Base-by-base conservation (phyloP, 768 basidiomycete genomes). In the Phylloporus sp. region DNA sequence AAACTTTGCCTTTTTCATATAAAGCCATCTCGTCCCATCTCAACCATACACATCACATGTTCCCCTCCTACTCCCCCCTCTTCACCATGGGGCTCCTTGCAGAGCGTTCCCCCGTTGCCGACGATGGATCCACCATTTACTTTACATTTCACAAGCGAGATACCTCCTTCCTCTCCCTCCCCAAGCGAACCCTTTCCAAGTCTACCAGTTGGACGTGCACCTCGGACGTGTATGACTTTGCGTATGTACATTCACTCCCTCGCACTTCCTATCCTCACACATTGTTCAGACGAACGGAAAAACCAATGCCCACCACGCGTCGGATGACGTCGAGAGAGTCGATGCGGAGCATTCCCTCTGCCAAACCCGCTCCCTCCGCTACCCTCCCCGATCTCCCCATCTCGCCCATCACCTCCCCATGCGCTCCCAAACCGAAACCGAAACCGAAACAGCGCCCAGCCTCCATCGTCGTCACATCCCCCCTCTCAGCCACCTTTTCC, bases 101-200 rank as follows among this genome's bases (percentile, higher is more conserved):
- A 13, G 72, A 73, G 49, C 38, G 38, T 3, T 48, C 55, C 15
- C 26, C 52, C 26, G 28, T 63, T 18, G 20, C 20, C 6, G 65
- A 66, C 45, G 61, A 65, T 3, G 62, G 67, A 5, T 74, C 76
- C 5, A 65, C 76, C 11, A 73, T 79, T 60, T 79, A 79, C 61
- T 74, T 78, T 51, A 78, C 79, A 2, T 62, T 79, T 38, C 72
- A 74, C 34, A 70, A 69, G 46, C 71, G 75, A 28, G 73, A 76
- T 60, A 54, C 65, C 36, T 86, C 85, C 3, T 86, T 86, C 64
- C 77, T 87, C 45, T 86, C 80, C 31, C 77, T 87, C 49, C n/a
- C n/a, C n/a, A n/a, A n/a, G n/a, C n/a, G n/a, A n/a, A 54, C 58
- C 24, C 54, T 65, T 0, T 59, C 65, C 41, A 65, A 65, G 45